Conservation (phyloP, 257 asterid genomes). For the Lycium barbarum region DNA sequence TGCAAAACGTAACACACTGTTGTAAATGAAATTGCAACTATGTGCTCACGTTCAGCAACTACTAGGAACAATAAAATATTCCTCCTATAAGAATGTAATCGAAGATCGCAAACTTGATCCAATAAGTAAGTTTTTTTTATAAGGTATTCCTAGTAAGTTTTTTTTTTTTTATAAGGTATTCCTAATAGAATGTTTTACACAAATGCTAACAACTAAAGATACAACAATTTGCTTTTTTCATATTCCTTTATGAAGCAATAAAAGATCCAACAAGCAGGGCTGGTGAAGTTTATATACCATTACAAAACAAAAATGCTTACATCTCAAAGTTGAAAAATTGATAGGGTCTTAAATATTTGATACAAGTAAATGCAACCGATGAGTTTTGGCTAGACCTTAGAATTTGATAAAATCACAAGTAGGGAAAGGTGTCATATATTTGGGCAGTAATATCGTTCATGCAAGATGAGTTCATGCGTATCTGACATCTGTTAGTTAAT, state of each 20-base stretch:
- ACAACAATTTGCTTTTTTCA: neutral
- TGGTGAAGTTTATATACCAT: neutral
- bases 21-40: neutral
- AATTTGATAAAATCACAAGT: neutral
- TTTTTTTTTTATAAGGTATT: no score
- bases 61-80: neutral
- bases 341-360: neutral
- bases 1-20: slow-evolving; percentile 31
- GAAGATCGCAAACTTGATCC: neutral
- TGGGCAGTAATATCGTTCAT: neutral
- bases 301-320: neutral
- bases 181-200: neutral
- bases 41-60: neutral
- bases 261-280: neutral
- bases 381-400: neutral
- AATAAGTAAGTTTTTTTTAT: neutral
- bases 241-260: neutral
- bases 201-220: neutral
- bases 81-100: neutral
- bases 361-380: neutral
- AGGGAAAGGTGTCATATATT: neutral
- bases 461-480: neutral
- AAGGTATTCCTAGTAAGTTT: no score
- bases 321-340: neutral
- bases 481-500: neutral